Base-by-base conservation (phyloP, 257 asterid genomes). In the Leonotis leonurus region DNA sequence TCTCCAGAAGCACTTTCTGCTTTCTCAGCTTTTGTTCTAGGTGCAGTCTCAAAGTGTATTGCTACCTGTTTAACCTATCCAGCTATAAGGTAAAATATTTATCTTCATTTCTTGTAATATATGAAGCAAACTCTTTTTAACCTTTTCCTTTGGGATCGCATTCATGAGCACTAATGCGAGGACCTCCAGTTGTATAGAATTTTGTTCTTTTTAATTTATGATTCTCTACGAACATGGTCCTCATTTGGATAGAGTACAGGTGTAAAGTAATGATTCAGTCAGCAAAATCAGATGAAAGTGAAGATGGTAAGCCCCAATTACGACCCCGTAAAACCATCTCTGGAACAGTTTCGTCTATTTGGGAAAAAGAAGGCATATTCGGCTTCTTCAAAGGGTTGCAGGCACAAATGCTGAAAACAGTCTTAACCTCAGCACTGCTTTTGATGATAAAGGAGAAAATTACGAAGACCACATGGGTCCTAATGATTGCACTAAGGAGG, bases 251-350 rank as follows among this genome's bases (percentile, higher is more conserved):
- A 30, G n/a, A 36, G 63, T 6, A 60, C 73, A 90, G 96, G 90
- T 90, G 97, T 71, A 90, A 90, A 81, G 97, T 90, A 81, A 77
- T 86, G 80, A 87, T 90, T 63, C 97, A 90, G 67, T 56, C 95
- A 24, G 87, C 93, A 27, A 86, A 90, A 59, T 74, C 88, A 6
- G 92, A 81, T 39, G 93, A 79, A 49, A 78, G 72, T 18, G 73
- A 60, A 30, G 68, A 74, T 22, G 85, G 70, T 14, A 74, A 64
- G 52, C 75, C 68, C 21, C 68, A 49, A 55, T 25, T 62, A 44
- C 71, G 63, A 56, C 59, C 84, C 69, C 73, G 85, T 37, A 87
- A 80, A 74, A 81, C 95, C 16, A 68, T 87, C 24, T 62, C 76
- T 2, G 93, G 87, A 13, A 80, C 91, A 20, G 9, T 90, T 44